A percentile compares a stretch with the other conserved stretches of the same genome.
These are phyloP conservation scores for Breynia disticha DNA, from an alignment of 441 rosid genomes.

Conservation along the genomic window DNA sequence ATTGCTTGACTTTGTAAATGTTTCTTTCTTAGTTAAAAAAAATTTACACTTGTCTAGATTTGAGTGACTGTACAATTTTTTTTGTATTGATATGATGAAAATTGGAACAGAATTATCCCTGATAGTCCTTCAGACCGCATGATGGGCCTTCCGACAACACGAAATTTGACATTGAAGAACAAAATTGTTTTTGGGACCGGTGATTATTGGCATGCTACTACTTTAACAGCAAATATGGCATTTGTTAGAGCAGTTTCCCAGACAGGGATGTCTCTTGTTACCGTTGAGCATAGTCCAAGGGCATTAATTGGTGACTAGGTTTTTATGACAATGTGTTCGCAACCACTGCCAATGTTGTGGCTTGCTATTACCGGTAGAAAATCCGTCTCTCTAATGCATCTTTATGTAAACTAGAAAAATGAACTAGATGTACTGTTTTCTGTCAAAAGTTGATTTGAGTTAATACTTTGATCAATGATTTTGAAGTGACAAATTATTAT, in stretches of 20 bases:
- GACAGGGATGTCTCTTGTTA: slow-evolving; percentile 75
- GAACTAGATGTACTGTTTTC: too few species aligned
- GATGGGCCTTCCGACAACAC: slow-evolving; percentile 63
- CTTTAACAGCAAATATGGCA: slow-evolving; percentile 83
- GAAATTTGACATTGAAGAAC: slow-evolving; percentile 81
- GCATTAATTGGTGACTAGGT: slow-evolving; percentile 75
- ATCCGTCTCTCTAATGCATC: too few species aligned
- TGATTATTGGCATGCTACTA: slow-evolving; percentile 66
- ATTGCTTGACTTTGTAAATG: too few species aligned
- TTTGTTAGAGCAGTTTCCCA: slow-evolving; percentile 89
- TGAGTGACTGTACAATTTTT: neutral
- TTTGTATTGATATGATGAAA: slow-evolving; percentile 2
- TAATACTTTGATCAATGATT: too few species aligned
- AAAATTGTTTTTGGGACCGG: slow-evolving; percentile 83
- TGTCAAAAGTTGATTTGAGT: too few species aligned
- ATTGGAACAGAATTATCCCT: slow-evolving; percentile 48
- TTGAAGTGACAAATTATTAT: too few species aligned
- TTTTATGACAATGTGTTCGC: too few species aligned
- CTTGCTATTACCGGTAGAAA: too few species aligned
- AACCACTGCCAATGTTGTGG: too few species aligned
- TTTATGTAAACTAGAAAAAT: too few species aligned
- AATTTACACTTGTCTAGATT: too few species aligned
- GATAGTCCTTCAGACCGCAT: slow-evolving; percentile 74
- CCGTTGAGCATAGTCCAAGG: slow-evolving; percentile 67
- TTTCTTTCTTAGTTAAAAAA: too few species aligned